These are phyloP conservation scores for Cardamine occulta DNA, from an alignment of 345 rosid genomes.

Conservation along the genomic window DNA sequence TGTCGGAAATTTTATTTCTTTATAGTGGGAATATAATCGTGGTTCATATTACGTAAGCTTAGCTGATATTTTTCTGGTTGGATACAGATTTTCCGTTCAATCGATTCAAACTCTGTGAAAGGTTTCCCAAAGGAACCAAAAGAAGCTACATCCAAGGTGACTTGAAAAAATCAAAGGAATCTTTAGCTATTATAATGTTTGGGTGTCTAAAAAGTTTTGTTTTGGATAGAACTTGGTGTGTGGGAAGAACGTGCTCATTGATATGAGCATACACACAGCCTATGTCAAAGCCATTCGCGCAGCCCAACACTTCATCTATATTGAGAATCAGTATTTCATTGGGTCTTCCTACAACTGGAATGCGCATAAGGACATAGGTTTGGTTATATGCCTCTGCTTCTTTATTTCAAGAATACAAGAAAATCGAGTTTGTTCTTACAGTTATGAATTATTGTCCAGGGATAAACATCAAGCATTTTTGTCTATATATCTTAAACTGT, in stretches of 20 bases:
- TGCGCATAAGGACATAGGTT: slow-evolving; percentile 69
- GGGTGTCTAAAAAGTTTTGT: slow-evolving; percentile 13
- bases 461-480: slow-evolving; percentile 9
- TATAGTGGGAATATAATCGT: background rate
- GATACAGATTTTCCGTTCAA: slow-evolving; percentile 80
- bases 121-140: slow-evolving; percentile 79
- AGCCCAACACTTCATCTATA: slow-evolving; percentile 84
- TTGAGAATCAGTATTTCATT: slow-evolving; percentile 91
- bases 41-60: slow-evolving; percentile 8
- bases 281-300: slow-evolving; percentile 85
- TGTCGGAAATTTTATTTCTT: background rate
- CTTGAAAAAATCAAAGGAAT: slow-evolving; percentile 23
- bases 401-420: slow-evolving; percentile 17
- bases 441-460: background rate
- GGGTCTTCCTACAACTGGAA: slow-evolving; percentile 93
- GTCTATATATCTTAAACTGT: background rate
- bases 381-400: slow-evolving; percentile 29
- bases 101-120: slow-evolving; percentile 85
- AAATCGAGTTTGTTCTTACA: background rate
- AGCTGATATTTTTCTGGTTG: slow-evolving; percentile 26
- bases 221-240: slow-evolving; percentile 70
- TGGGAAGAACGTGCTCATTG: slow-evolving; percentile 85
- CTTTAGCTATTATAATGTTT: slow-evolving; percentile 22
- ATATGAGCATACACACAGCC: slow-evolving; percentile 88
- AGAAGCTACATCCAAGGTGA: slow-evolving; percentile 67